Evolutionary conservation across 257 asterid genomes (phyloP).

Genomic region (Linaria vulgaris): DNA sequence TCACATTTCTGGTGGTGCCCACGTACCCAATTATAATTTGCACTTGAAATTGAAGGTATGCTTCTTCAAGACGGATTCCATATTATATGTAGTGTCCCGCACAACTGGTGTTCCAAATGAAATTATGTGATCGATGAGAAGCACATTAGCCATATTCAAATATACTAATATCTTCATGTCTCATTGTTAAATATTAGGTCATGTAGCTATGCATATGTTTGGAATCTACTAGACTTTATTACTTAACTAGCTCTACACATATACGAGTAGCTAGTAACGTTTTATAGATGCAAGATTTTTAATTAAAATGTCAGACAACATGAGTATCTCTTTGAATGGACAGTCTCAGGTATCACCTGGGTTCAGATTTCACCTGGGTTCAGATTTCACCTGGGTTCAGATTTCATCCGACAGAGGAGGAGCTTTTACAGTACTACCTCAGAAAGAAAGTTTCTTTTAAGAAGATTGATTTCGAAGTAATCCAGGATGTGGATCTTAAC

Average conservation of each 20-base stretch:
- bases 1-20: slow-evolving; percentile 27
- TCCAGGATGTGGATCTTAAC: slow-evolving; percentile 68
- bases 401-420: slow-evolving; percentile 80
- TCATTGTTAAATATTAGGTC: too few species aligned
- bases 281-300: slow-evolving; percentile 3
- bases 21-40: slow-evolving; percentile 7
- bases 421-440: slow-evolving; percentile 59
- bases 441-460: slow-evolving; percentile 48
- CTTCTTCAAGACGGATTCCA: background rate
- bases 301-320: slow-evolving; percentile 19
- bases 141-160: background rate
- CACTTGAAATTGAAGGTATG: background rate
- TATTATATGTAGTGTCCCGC: background rate
- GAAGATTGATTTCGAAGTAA: slow-evolving; percentile 60
- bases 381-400: too few species aligned
- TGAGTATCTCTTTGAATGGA: slow-evolving; percentile 60
- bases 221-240: background rate
- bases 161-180: background rate
- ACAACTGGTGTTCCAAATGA: too few species aligned
- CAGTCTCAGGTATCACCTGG: slow-evolving; percentile 72
- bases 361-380: slow-evolving; percentile 60
- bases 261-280: background rate
- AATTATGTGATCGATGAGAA: background rate
- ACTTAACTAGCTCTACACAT: too few species aligned
- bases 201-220: slow-evolving; percentile 1